Evolutionary conservation across 192 early-diverging fungal genomes (phyloP).

Genomic region (Coemansia asiatica): DNA sequence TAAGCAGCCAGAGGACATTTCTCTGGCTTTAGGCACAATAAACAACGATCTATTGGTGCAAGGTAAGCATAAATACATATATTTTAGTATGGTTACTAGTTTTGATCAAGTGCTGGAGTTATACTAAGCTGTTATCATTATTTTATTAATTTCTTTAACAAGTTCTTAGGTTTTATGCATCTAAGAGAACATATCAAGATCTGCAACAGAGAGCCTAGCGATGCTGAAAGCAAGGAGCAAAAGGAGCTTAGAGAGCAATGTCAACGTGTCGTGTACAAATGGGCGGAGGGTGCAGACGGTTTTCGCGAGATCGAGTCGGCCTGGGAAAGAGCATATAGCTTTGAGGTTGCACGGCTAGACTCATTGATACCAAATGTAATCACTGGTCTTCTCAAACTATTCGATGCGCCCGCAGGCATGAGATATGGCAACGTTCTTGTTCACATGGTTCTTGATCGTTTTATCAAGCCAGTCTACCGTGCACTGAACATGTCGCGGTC

Average conservation of each 20-base stretch:
- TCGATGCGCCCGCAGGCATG: conserved; percentile 24
- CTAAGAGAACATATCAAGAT: conserved; percentile 48
- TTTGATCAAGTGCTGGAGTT: not conserved
- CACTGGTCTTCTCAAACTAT: conserved; percentile 19
- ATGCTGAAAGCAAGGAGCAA: not conserved
- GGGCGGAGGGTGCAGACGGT: conserved; percentile 31
- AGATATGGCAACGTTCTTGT: conserved; percentile 27
- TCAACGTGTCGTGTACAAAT: conserved; percentile 43
- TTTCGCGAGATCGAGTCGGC: conserved; percentile 23
- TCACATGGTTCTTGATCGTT: conserved; percentile 29
- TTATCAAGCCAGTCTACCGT: conserved; percentile 30
- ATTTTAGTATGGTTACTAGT: not conserved
- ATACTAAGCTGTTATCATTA: not conserved
- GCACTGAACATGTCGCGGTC: conserved; percentile 40
- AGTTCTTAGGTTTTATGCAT: conserved; percentile 39
- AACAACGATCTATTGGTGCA: conserved; percentile 49
- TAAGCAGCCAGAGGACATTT: conserved; percentile 35
- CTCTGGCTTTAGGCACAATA: conserved; percentile 21
- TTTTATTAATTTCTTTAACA: not conserved
- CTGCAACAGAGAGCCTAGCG: conserved; percentile 24
- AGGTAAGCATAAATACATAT: conserved; percentile 25
- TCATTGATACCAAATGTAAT: conserved; percentile 23
- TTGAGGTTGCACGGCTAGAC: conserved; percentile 29
- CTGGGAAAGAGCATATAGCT: conserved; percentile 30
- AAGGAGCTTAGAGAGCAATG: conserved; percentile 29